Percentiles rank a stretch among this genome's conserved stretches.
phyloP scores from a whole-genome alignment of 441 rosid species.

The Adansonia gregorii region DNA sequence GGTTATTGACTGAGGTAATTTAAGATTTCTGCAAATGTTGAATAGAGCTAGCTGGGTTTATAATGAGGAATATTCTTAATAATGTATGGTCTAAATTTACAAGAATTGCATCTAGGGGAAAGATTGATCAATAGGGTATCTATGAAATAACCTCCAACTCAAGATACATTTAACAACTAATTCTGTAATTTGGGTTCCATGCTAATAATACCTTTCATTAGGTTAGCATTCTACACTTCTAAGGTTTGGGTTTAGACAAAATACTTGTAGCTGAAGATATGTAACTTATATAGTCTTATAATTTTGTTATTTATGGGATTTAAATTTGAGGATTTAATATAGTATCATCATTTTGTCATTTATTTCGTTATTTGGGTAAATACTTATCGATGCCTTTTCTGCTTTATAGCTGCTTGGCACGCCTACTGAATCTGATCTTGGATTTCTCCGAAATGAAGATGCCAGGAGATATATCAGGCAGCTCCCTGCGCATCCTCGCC shows the following conservation, averaged over 20 bases:
- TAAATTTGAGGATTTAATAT: constrained; percentile 1
- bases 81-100: background rate
- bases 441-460: constrained; percentile 77
- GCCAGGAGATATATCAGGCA: constrained; percentile 83
- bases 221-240: background rate
- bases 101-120: background rate
- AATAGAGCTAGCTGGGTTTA: background rate
- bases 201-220: background rate
- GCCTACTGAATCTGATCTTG: constrained; percentile 88
- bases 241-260: constrained; percentile 12
- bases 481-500: constrained; percentile 72
- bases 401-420: constrained; percentile 81
- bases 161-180: background rate
- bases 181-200: background rate
- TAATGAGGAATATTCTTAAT: background rate
- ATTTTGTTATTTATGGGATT: background rate
- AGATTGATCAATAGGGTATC: constrained; percentile 1
- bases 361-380: background rate
- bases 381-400: background rate
- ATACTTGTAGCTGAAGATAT: background rate
- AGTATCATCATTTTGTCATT: background rate
- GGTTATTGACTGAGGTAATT: constrained; percentile 66
- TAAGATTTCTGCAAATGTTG: constrained; percentile 4
- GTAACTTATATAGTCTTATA: background rate
- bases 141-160: background rate